A percentile compares a stretch with the other conserved stretches of the same genome.
These are phyloP conservation scores for Raphidocelis subcapitata DNA, from an alignment of 139 green algal genomes.

Conservation along the genomic window DNA sequence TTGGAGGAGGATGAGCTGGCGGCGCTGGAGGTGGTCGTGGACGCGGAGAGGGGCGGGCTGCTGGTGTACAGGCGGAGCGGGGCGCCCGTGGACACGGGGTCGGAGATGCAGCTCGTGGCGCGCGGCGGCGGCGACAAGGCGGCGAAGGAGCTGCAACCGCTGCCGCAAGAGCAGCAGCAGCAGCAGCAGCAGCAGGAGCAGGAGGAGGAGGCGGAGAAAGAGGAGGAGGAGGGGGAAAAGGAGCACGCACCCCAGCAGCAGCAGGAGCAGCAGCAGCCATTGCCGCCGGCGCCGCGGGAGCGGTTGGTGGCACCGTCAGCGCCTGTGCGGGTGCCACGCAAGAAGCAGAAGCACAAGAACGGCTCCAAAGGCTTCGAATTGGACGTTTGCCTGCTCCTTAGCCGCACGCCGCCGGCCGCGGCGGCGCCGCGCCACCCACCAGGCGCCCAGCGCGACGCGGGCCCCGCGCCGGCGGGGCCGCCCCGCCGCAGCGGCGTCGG, in stretches of 20 bases:
- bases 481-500: too few species aligned
- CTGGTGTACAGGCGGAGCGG: conserved; percentile 37
- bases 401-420: too few species aligned
- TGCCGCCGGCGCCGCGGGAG: not conserved
- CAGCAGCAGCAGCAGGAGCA: not conserved
- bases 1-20: conserved; percentile 38
- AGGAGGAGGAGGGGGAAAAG: not conserved
- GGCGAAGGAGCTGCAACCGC: not conserved
- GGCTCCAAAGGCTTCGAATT: too few species aligned
- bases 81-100: conserved; percentile 44
- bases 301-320: not conserved
- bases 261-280: not conserved
- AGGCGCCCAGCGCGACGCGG: too few species aligned
- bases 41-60: conserved; percentile 28
- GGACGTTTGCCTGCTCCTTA: too few species aligned
- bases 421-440: too few species aligned
- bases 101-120: conserved; percentile 13
- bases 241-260: conserved; percentile 11
- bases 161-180: conserved; percentile 1
- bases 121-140: not conserved
- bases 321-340: not conserved
- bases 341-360: too few species aligned
- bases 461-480: too few species aligned
- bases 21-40: conserved; percentile 44
- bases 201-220: conserved; percentile 1